Evolutionary conservation across 345 rosid species (phyloP), one percentile per base, ranked within the genome.

Genomic region (Gossypium herbaceum): DNA sequence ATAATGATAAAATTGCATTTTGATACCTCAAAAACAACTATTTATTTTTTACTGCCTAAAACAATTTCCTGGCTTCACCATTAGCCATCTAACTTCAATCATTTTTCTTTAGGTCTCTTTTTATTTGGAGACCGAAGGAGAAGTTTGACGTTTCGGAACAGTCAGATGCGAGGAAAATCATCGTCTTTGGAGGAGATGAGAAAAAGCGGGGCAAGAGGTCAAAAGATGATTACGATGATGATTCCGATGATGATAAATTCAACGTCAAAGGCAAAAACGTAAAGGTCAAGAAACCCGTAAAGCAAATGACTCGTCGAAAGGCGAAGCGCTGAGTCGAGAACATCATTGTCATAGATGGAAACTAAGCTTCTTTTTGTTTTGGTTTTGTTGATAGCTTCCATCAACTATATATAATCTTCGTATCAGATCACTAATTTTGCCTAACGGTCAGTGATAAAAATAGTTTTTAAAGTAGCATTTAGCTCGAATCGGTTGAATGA

Each of bases 61-160:
- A 34, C 41, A 34, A 34, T 34, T 34, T 34, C 41, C 41, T 34
- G 41, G 41, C 7, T 34, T 34, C 41, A 1, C 41, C 7, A 5
- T 34, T 34, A 5, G 7, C 41, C 41, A 34, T 34, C 41, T 34
- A 34, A 34, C 41, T 50, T 25, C 12, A 51, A 54, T 19, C 22
- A 34, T 63, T 39, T 59, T 77, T n/a, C 19, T 81, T 71, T 74
- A 95, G 99, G 87, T 95, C 98, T 59, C 85, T 95, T 56, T 91
- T 91, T 81, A 89, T 95, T 58, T 95, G 99, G 99, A 85, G 87
- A 81, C 98, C 97, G 9, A 87, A 85, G 79, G 91, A 84, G 78
- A 84, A 82, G 65, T 52, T 77, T 0, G 90, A 91, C 54, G 45
- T 72, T 17, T 83, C 71, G 58, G 91, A 91, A 73, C 85, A 77